Percentiles rank a stretch among this genome's conserved stretches.
Evolutionary conservation across 2,329 filamentous ascomycete species (phyloP).

Genomic region (Pseudopyricularia cyperi): DNA sequence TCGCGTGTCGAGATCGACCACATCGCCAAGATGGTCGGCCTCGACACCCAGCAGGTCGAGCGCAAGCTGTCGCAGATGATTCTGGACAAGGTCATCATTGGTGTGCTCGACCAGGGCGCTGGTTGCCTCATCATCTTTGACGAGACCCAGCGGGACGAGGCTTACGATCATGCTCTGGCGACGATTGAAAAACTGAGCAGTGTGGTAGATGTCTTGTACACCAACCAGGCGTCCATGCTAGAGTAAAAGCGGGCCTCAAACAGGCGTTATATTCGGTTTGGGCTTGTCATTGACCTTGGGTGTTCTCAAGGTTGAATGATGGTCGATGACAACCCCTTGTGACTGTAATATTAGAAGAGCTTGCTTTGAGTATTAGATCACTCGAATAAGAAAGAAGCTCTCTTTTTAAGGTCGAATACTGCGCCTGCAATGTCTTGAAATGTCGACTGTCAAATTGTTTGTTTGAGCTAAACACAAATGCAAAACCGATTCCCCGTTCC

Average conservation of each 20-base stretch:
- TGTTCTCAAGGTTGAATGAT: not conserved
- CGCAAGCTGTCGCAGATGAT: conserved; percentile 99
- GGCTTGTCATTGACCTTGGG: not conserved
- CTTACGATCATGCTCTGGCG: conserved; percentile 84
- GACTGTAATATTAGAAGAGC: not conserved
- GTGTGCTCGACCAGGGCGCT: conserved; percentile 93
- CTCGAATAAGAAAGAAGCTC: not conserved
- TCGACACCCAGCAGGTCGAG: conserved; percentile 95
- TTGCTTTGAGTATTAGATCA: not conserved
- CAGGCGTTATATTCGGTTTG: not conserved
- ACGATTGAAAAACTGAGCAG: conserved; percentile 96
- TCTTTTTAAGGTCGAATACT: not conserved
- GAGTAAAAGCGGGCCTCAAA: conserved; percentile 48
- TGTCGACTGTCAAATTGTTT: not conserved
- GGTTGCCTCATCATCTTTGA: conserved; percentile 96
- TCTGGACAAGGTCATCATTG: conserved; percentile 95
- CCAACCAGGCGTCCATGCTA: conserved; percentile 89
- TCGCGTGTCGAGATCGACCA: conserved; percentile 93
- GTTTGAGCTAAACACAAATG: not conserved
- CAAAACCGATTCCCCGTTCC: not conserved
- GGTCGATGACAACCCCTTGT: not conserved
- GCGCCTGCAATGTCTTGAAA: not conserved
- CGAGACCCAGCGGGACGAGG: conserved; percentile 83
- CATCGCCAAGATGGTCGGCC: conserved; percentile 92
- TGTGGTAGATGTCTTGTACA: conserved; percentile 95